Base-by-base conservation (phyloP, 192 early-diverging fungal genomes). In the Kappamyces sp. region DNA sequence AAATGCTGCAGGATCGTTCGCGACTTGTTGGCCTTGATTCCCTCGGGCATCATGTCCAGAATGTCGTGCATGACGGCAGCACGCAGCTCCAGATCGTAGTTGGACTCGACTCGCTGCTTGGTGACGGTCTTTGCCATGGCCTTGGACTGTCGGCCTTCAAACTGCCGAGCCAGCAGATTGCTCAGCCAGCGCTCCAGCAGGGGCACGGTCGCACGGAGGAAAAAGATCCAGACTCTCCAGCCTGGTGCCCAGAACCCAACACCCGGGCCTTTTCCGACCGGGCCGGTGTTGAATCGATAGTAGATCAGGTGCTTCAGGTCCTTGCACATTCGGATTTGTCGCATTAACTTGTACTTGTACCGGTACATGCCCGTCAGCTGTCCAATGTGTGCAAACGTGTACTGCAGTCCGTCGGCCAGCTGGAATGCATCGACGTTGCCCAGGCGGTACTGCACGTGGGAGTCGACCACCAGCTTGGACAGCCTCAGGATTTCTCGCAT, bases 151-250 rank as follows among this genome's bases (percentile, higher is more conserved):
- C 96, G 89, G 57, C 96, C 96, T 68, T 99, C 96, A 64, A 99
- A 99, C 72, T 99, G 96, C 70, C 96, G 91, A 3, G 96, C 94
- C 12, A 99, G 79, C 69, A 99, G 73, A 67, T 99, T 99, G 49
- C 96, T 93, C 41, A 99, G 85, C 96, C 96, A 99, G 38, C 96
- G 84, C 70, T 99, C 96, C 33, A 99, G 76, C 33, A 97, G 71
- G 35, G 96, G 96, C 15, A 96, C 93, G 54, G 96, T 94, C 52
- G 94, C 96, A 51, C 96, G 90, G 84, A 99, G 75, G 77, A 97
- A 99, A 75, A 99, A 99, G 33, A 99, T 80, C 96, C 96, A 99
- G 40, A 99, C 96, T 58, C 96, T 87, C 96, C 96, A 99, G 37
- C 89, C 91, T 14, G 96, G 96, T 6, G 94, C 94, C 96, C 96